A percentile compares a stretch with the other conserved stretches of the same genome.
Evolutionary conservation across 164 flowering plant species (phyloP).

Genomic region (Saururus chinensis): DNA sequence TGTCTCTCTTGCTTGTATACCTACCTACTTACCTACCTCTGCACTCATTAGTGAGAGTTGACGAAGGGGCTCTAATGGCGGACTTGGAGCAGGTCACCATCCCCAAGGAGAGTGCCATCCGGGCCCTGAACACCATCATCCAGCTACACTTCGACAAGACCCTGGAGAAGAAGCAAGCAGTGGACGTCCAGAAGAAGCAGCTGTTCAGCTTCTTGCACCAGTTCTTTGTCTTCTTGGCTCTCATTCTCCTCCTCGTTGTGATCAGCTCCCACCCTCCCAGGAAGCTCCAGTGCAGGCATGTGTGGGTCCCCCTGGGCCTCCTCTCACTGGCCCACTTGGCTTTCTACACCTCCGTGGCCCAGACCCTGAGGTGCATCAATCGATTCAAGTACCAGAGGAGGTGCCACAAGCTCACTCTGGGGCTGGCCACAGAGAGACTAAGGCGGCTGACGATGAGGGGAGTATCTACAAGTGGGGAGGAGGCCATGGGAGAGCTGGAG

Average conservation of each 20-base stretch:
- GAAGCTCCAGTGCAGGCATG: constrained; percentile 70
- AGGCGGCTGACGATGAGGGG: constrained; percentile 42
- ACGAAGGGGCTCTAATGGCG: constrained; percentile 1
- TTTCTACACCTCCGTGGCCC: constrained; percentile 85
- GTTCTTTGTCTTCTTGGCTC: constrained; percentile 70
- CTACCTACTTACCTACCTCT: no score
- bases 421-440: constrained; percentile 70
- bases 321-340: constrained; percentile 66
- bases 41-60: not conserved
- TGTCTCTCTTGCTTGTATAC: no score
- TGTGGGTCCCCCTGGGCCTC: constrained; percentile 76
- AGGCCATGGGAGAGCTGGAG: constrained; percentile 39
- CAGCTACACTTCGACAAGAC: constrained; percentile 97
- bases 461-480: constrained; percentile 9
- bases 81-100: constrained; percentile 7
- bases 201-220: constrained; percentile 60
- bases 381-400: constrained; percentile 91
- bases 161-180: constrained; percentile 78
- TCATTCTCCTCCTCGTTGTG: constrained; percentile 36
- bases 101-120: constrained; percentile 53
- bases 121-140: constrained; percentile 81
- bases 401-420: constrained; percentile 91
- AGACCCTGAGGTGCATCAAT: constrained; percentile 84
- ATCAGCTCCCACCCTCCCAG: constrained; percentile 17
- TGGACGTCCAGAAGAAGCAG: constrained; percentile 86